Evolutionary conservation across 164 flowering plant genomes (phyloP).

Genomic region (Amborella trichopoda): DNA sequence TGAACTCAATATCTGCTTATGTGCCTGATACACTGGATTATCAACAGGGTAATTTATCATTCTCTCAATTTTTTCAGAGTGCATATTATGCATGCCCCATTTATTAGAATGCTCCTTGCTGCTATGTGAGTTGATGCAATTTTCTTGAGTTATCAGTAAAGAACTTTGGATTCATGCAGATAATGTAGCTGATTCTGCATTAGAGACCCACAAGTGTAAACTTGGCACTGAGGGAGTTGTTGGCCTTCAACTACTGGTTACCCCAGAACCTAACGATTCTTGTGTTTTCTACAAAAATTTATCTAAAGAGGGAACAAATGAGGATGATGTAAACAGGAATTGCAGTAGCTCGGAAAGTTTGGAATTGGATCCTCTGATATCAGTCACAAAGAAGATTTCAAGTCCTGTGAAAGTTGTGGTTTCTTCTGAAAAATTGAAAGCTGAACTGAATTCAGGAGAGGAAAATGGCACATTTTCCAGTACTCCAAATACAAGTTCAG

Average conservation of each 20-base stretch:
- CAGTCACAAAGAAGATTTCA: neutral
- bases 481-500: slow-evolving; percentile 24
- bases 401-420: neutral
- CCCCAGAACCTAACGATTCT: neutral
- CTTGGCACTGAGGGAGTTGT: slow-evolving; percentile 13
- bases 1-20: too few species aligned
- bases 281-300: neutral
- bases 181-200: slow-evolving; percentile 13
- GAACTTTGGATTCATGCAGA: slow-evolving; percentile 33
- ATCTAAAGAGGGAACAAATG: neutral
- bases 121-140: too few species aligned
- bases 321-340: too few species aligned
- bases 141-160: too few species aligned
- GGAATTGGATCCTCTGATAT: neutral
- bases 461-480: slow-evolving; percentile 15
- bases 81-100: too few species aligned
- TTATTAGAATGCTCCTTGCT: too few species aligned
- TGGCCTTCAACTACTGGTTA: slow-evolving; percentile 3
- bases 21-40: slow-evolving; percentile 47
- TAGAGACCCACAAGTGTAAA: slow-evolving; percentile 8
- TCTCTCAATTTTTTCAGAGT: too few species aligned
- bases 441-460: slow-evolving; percentile 26
- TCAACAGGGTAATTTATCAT: slow-evolving; percentile 51
- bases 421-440: slow-evolving; percentile 16
- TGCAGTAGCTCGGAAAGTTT: too few species aligned